Conservation (phyloP, 75 land plant species). For the Selaginella moellendorffii region DNA sequence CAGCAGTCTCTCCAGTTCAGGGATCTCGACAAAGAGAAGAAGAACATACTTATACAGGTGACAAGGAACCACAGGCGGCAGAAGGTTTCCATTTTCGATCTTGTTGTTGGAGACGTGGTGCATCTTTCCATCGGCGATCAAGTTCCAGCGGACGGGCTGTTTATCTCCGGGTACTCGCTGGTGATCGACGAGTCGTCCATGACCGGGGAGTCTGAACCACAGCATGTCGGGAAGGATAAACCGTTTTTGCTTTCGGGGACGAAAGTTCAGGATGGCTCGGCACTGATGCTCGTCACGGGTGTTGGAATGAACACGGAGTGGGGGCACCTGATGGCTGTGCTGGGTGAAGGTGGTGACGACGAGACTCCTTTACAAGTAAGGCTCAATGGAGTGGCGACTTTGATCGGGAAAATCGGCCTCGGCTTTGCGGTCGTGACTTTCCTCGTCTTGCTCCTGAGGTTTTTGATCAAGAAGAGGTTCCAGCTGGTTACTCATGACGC, state of each 20-base stretch:
- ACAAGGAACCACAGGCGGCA: conserved; percentile 47
- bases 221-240: conserved; percentile 37
- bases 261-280: conserved; percentile 33
- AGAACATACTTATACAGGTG: conserved; percentile 58
- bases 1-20: conserved; percentile 82
- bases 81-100: conserved; percentile 56
- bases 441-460: neutral
- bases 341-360: conserved; percentile 62
- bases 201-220: conserved; percentile 83
- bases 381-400: neutral
- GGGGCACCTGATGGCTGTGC: neutral
- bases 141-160: conserved; percentile 77
- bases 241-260: conserved; percentile 80
- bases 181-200: conserved; percentile 70
- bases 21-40: conserved; percentile 85
- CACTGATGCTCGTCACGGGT: neutral
- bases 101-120: conserved; percentile 73
- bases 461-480: conserved; percentile 14
- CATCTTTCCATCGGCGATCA: conserved; percentile 76
- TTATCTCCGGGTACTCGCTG: conserved; percentile 66
- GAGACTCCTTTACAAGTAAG: conserved; percentile 2
- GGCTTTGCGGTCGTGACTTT: neutral
- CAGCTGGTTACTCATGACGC: conserved; percentile 1
- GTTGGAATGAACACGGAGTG: too few relatives aligned
- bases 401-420: neutral